Percentiles rank a stretch among this genome's conserved stretches.
phyloP scores from a whole-genome alignment of 371 early-diverging fungal species.

The Zychaea mexicana region DNA sequence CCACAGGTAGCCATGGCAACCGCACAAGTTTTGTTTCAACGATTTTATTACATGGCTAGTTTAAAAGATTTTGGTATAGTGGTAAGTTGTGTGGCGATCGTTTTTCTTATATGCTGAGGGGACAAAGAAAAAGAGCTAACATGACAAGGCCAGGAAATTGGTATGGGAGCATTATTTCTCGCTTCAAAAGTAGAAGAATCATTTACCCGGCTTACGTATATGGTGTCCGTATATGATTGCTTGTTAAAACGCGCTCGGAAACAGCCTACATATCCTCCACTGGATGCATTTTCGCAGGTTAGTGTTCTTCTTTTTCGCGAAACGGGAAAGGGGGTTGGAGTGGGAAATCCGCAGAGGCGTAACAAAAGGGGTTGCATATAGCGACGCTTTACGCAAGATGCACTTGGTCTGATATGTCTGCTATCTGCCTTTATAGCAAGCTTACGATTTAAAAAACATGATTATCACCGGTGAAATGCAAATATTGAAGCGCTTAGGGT shows the following conservation, averaged over 20 bases:
- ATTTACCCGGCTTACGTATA: conserved; percentile 72
- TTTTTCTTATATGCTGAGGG: background rate
- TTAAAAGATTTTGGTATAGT: conserved; percentile 69
- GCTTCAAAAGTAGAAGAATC: conserved; percentile 92
- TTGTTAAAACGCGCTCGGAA: conserved; percentile 61
- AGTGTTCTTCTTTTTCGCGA: background rate
- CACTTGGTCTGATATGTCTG: no score
- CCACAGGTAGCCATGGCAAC: conserved; percentile 95
- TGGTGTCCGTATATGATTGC: conserved; percentile 79
- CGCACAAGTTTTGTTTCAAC: conserved; percentile 92
- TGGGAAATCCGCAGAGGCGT: background rate
- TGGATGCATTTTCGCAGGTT: conserved; percentile 67
- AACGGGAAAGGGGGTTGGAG: background rate
- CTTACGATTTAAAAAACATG: conserved; percentile 76
- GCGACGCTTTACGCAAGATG: background rate
- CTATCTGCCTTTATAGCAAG: conserved; percentile 41
- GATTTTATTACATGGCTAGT: conserved; percentile 87
- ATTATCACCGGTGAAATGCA: conserved; percentile 84
- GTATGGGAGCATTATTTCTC: conserved; percentile 85
- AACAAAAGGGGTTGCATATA: background rate
- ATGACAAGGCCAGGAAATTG: conserved; percentile 64
- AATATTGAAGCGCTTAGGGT: conserved; percentile 84
- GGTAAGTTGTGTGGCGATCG: conserved; percentile 42
- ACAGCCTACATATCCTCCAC: conserved; percentile 46
- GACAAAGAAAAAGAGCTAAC: background rate